phyloP scores from a whole-genome alignment of 208 protist genomes.

The Chromosphaera perkinsii region DNA sequence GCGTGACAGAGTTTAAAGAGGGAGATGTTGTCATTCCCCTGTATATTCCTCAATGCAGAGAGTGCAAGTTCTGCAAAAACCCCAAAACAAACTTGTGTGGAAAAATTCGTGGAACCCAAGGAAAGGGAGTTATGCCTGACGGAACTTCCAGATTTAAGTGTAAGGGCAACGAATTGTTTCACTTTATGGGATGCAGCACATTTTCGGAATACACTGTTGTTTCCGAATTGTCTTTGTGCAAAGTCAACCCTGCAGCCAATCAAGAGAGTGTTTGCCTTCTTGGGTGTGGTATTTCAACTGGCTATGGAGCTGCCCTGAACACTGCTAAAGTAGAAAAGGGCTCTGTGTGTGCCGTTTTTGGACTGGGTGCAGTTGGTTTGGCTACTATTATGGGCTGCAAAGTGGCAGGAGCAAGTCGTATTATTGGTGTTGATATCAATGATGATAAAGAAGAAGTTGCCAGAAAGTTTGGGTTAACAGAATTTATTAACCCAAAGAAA shows the following conservation, averaged over 20 bases:
- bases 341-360: constrained; percentile 59
- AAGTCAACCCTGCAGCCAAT: constrained; percentile 54
- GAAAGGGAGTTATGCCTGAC: constrained; percentile 77
- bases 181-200: constrained; percentile 71
- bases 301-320: constrained; percentile 49
- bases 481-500: constrained; percentile 68
- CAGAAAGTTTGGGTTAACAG: constrained; percentile 61
- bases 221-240: constrained; percentile 66
- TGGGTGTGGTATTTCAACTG: constrained; percentile 64
- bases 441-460: constrained; percentile 44
- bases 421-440: constrained; percentile 72
- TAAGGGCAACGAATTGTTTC: constrained; percentile 65
- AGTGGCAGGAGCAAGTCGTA: constrained; percentile 48
- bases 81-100: constrained; percentile 76
- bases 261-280: constrained; percentile 66
- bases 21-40: constrained; percentile 62
- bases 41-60: constrained; percentile 28
- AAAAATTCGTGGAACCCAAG: constrained; percentile 68
- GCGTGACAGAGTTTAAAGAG: constrained; percentile 57
- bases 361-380: constrained; percentile 71
- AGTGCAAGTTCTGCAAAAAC: constrained; percentile 72
- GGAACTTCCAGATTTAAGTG: constrained; percentile 65
- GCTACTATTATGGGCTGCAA: constrained; percentile 49
- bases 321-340: constrained; percentile 62
- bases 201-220: constrained; percentile 75